These are phyloP conservation scores for Trichothecium roseum DNA, from an alignment of 2,329 filamentous ascomycete genomes.

Conservation along the genomic window DNA sequence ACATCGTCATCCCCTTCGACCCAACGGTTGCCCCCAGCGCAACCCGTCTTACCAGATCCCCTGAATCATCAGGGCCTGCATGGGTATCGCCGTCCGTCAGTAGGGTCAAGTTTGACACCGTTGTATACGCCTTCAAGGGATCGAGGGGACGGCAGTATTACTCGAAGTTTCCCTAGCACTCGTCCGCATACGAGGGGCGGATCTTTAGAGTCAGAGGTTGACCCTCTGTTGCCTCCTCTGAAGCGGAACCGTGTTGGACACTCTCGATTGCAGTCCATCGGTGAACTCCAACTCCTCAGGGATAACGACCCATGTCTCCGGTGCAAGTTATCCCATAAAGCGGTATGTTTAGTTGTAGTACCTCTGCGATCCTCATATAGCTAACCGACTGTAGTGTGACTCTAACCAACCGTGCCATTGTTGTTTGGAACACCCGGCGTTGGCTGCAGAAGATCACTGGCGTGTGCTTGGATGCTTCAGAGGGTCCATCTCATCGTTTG, in stretches of 20 bases:
- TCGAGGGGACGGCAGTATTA: constrained; percentile 6
- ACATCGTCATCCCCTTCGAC: constrained; percentile 5
- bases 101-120: constrained; percentile 2
- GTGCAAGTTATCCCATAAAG: constrained; percentile 35
- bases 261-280: constrained; percentile 45
- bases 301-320: constrained; percentile 39
- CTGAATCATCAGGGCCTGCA: too few relatives aligned
- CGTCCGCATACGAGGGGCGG: constrained; percentile 23
- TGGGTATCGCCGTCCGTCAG: constrained; percentile 4
- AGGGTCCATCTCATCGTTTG: constrained; percentile 33
- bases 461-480: constrained; percentile 39
- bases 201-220: constrained; percentile 35
- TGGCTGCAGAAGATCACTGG: constrained; percentile 35
- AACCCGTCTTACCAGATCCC: too few relatives aligned
- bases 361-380: background rate
- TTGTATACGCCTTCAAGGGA: constrained; percentile 6
- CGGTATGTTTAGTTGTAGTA: constrained; percentile 23
- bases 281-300: constrained; percentile 39
- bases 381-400: constrained; percentile 33
- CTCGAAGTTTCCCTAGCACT: constrained; percentile 28
- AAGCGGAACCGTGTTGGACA: constrained; percentile 43
- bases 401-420: constrained; percentile 36
- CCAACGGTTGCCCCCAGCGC: constrained; percentile 6
- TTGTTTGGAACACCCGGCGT: constrained; percentile 28
- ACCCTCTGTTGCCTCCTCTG: constrained; percentile 42